Evolutionary conservation across 164 flowering plant species (phyloP), one percentile per base, ranked within the genome.

Genomic region (Aristolochia contorta): DNA sequence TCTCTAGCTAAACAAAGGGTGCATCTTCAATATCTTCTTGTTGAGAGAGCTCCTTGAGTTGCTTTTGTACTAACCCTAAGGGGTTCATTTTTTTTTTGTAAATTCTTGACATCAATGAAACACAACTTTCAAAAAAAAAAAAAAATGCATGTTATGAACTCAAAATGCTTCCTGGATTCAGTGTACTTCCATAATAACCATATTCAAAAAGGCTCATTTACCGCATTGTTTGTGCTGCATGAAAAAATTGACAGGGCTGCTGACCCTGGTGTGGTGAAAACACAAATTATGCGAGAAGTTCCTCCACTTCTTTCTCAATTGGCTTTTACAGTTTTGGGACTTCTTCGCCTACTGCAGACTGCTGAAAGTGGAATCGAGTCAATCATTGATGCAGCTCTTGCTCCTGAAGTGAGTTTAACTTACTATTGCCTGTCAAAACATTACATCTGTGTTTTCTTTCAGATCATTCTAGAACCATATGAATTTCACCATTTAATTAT

Each of bases 331-430:
- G 77, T 63, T 51, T 66, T 92, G 66, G 82, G 69, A 60, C 53
- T 74, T 71, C 59, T 85, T 56, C 81, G 91, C 22, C 81, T 89
- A 33, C 71, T 87, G 68, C 84, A 87, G 53, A 73, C 82, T 49
- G 85, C 96, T 68, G 82, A 83, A 57, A 59, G 61, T 23, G 98
- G 88, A 6, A 72, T 80, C 27, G 47, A 60, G 46, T 79, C 95
- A 21, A 77, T 84, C 63, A 64, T 92, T 53, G 98, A 92, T 80
- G 96, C 96, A 14, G 84, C 95, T 54, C 86, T 92, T 69, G 85
- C 95, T 46, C 89, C 95, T 61, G 78, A 84, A 16, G 98, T 92
- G 71, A 77, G 88, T 72, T 64, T 61, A 24, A 53, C 32, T 47
- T 56, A 15, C 33, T 16, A 12, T 25, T 51, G 22, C 61, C 52